Base-by-base conservation (phyloP, 345 rosid genomes). In the Eucalyptus marginata region DNA sequence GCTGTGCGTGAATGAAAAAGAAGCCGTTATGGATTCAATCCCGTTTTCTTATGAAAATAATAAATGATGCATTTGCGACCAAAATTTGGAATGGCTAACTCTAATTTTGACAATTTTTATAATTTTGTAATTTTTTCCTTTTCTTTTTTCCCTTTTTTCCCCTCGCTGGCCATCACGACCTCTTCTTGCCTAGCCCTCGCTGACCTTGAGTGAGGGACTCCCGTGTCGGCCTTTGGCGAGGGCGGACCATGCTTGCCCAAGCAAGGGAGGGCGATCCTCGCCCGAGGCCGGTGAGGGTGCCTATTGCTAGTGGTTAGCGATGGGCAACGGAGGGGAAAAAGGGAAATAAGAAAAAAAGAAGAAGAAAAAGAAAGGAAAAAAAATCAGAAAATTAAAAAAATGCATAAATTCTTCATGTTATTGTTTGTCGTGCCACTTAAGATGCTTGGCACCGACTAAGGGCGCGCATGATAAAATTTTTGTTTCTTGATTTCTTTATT, bases 381-480 rank as follows among this genome's bases (percentile, higher is more conserved):
- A 4, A 56, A 56, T 10, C 13, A 24, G 13, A 24, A 24, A 56
- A 24, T 56, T 24, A 4, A 4, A 56, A 24, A 24, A 24, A 22
- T 24, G 6, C 29, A 10, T 20, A 56, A 56, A 56, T 56, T 24
- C 27, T 24, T 0, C 29, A 56, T 10, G 12, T 56, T 22, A 56
- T 22, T 24, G 13, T 24, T 0, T 0, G 4, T 12, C 0, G 31
- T 62, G 31, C 7, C 17, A 62, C 7, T 12, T 27, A 12, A 29
- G 31, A 62, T 27, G 68, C 8, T 4, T 6, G 0, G 1, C 68
- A 59, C 0, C 0, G 8, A 59, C 8, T 59, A 40, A 40, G 40
- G 40, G 40, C 5, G 40, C 40, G 5, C 40, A 40, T 40, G 40
- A 40, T 40, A 40, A 40, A 40, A 40, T 40, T 40, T 40, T 1